These are phyloP conservation scores for Fusarium praegraminearum DNA, from an alignment of 2,329 filamentous ascomycete genomes.

Conservation along the genomic window DNA sequence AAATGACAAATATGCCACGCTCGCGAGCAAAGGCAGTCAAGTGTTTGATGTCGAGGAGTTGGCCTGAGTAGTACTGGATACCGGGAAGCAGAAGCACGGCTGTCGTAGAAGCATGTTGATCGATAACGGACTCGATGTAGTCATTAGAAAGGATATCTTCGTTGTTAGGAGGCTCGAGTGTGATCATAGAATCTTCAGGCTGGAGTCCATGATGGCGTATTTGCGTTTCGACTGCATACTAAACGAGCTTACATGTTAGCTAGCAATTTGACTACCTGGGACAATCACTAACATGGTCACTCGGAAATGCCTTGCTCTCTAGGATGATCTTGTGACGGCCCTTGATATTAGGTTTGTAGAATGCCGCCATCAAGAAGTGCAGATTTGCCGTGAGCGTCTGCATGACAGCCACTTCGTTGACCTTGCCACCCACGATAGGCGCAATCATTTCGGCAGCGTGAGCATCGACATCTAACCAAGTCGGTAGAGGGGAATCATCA, in stretches of 20 bases:
- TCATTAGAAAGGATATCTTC: conserved; percentile 71
- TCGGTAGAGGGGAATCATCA: conserved; percentile 72
- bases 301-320: conserved; percentile 87
- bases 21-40: conserved; percentile 81
- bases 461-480: conserved; percentile 80
- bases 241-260: conserved; percentile 11
- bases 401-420: conserved; percentile 83
- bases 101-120: conserved; percentile 74
- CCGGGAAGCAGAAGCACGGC: conserved; percentile 82
- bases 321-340: conserved; percentile 78
- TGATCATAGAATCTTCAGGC: conserved; percentile 74
- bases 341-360: conserved; percentile 74
- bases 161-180: conserved; percentile 69
- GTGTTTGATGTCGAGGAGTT: conserved; percentile 80
- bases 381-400: conserved; percentile 83
- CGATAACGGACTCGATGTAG: conserved; percentile 78
- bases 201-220: conserved; percentile 75
- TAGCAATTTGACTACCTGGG: background rate
- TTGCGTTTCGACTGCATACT: conserved; percentile 85
- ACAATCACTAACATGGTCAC: conserved; percentile 71
- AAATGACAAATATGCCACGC: conserved; percentile 76
- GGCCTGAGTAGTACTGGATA: conserved; percentile 88
- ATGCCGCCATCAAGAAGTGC: conserved; percentile 83
- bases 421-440: conserved; percentile 74
- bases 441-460: conserved; percentile 75